A percentile compares a stretch with the other conserved stretches of the same genome.
These are phyloP conservation scores for Sclerotinia borealis DNA, from an alignment of 2,329 filamentous ascomycete species.

Conservation along the genomic window DNA sequence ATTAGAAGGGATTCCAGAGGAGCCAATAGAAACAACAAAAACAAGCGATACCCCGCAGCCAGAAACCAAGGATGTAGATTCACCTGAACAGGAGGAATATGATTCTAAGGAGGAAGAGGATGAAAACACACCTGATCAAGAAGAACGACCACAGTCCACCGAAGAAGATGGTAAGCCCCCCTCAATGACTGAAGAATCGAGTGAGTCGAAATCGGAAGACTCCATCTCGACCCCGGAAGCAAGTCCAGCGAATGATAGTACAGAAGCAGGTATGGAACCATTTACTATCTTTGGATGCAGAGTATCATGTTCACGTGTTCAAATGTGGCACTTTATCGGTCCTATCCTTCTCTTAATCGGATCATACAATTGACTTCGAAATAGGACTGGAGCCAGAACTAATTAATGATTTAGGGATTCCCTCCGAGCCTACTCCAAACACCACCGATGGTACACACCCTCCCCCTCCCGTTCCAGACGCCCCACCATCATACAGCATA, in stretches of 20 bases:
- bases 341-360: neutral
- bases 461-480: neutral
- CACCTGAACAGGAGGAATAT: neutral
- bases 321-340: neutral
- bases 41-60: conserved; percentile 7
- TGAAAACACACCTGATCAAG: neutral
- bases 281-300: neutral
- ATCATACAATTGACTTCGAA: neutral
- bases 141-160: neutral
- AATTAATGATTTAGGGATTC: neutral
- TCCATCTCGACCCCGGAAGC: neutral
- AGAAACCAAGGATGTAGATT: neutral
- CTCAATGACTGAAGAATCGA: neutral
- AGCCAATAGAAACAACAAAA: conserved; percentile 3
- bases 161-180: neutral
- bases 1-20: neutral
- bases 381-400: neutral
- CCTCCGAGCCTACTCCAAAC: neutral
- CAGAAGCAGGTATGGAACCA: conserved; percentile 7
- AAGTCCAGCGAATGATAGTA: neutral
- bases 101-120: neutral
- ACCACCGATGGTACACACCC: neutral
- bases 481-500: neutral
- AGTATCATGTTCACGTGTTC: conserved; percentile 2
- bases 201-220: neutral